Base-by-base conservation (phyloP, 2,329 filamentous ascomycete species). In the Beauveria scarabaeidicola region DNA sequence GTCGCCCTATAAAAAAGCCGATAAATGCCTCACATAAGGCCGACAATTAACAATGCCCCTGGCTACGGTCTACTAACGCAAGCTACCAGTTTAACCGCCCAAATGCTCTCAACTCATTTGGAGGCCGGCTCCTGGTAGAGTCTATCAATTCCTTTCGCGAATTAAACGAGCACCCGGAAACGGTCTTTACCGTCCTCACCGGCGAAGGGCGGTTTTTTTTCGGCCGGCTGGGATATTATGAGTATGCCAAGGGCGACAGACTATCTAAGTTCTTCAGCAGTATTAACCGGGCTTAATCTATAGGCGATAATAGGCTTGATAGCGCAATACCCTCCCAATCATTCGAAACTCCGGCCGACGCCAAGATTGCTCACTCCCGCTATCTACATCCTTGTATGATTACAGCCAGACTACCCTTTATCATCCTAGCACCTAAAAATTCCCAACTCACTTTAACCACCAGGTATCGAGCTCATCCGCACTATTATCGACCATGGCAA, bases 81-180 rank as follows among this genome's bases (percentile, higher is more conserved):
- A n/a, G n/a, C n/a, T n/a, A n/a, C n/a, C 40, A 61, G 59, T 41
- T 61, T 7, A 61, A 61, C 21, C 52, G 59, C 6, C 59, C 59
- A 1, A 27, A 61, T 17, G 41, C 40, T 7, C 21, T 61, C 25
- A 61, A 61, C 32, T n/a, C 59, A 6, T 61, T 44, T 27, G 52
- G 52, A 21, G 52, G 36, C 52, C 44, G 40, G 19, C 38, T 61
- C 2, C 40, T 61, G 1, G 25, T 27, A n/a, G 59, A 61, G 17
- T 46, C 46, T 2, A 52, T 61, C 23, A 61, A 61, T 41, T 52
- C 59, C 9, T 54, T 61, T 27, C 52, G 52, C 19, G 59, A 61
- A 29, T 40, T 61, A 7, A 57, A 61, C 51, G 38, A 57, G 32
- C 32, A 61, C 27, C 59, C 59, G 11, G 46, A 61, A 9, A 61